Percentiles rank a stretch among this genome's conserved stretches.
Conservation (phyloP, 768 basidiomycete genomes). For the Leucocoprinus birnbaumii region DNA sequence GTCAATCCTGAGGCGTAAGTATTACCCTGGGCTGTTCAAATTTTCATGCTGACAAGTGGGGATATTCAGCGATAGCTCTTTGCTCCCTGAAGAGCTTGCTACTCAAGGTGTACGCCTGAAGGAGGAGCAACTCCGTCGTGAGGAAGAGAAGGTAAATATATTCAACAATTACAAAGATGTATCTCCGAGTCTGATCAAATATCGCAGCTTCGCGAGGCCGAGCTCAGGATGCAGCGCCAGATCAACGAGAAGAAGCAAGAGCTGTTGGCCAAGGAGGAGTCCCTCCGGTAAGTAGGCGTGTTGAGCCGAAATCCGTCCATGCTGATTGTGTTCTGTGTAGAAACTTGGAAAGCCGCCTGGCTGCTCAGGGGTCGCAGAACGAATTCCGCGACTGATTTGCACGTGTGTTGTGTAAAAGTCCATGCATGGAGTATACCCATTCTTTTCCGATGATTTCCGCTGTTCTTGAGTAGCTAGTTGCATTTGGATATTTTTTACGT, state of each 20-base stretch:
- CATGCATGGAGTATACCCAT: slow-evolving; percentile 22
- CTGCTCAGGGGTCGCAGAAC: slow-evolving; percentile 80
- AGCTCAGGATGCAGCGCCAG: slow-evolving; percentile 96
- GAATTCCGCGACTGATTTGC: slow-evolving; percentile 60
- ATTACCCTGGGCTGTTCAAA: no score
- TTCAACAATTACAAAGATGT: background rate
- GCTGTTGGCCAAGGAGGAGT: slow-evolving; percentile 93
- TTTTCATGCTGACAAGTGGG: slow-evolving; percentile 19
- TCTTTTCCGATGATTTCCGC: slow-evolving; percentile 16
- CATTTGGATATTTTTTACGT: slow-evolving; percentile 5
- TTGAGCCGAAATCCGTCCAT: background rate
- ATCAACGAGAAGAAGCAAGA: slow-evolving; percentile 98
- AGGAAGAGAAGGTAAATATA: slow-evolving; percentile 83
- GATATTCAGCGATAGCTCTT: slow-evolving; percentile 69
- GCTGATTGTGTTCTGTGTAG: slow-evolving; percentile 31
- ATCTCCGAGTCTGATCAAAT: slow-evolving; percentile 12
- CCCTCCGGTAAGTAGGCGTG: slow-evolving; percentile 60
- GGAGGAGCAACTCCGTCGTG: slow-evolving; percentile 95
- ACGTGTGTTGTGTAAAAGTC: slow-evolving; percentile 3
- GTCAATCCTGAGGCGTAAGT: slow-evolving; percentile 76
- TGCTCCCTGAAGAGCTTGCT: slow-evolving; percentile 94
- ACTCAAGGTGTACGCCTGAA: slow-evolving; percentile 96
- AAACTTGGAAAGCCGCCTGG: slow-evolving; percentile 87
- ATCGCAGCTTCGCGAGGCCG: slow-evolving; percentile 87
- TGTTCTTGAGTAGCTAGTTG: slow-evolving; percentile 10